Conservation (phyloP, 2,329 filamentous ascomycete genomes). For the Scleromitrula shiraiana region DNA sequence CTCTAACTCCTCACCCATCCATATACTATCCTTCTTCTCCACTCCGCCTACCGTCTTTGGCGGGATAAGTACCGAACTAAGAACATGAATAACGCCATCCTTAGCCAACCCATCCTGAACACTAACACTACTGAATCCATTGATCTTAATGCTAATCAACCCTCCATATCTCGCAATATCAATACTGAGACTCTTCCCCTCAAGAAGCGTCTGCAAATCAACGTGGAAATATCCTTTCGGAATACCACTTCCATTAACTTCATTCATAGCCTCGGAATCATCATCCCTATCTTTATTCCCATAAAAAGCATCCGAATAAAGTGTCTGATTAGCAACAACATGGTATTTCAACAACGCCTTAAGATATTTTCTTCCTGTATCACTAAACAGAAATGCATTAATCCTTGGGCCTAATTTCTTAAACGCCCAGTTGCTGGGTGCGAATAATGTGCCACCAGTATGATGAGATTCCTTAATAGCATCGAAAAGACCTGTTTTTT, state of each 20-base stretch:
- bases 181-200: constrained; percentile 57
- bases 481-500: constrained; percentile 63
- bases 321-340: constrained; percentile 61
- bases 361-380: constrained; percentile 66
- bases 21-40: constrained; percentile 42
- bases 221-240: constrained; percentile 43
- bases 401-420: constrained; percentile 59
- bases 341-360: constrained; percentile 74
- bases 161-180: constrained; percentile 64
- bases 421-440: constrained; percentile 77
- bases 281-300: constrained; percentile 31
- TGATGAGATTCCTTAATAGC: constrained; percentile 46
- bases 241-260: constrained; percentile 23
- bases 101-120: constrained; percentile 63
- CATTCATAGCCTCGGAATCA: constrained; percentile 19
- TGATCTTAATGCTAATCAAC: constrained; percentile 65
- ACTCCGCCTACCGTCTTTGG: constrained; percentile 39
- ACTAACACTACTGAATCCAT: constrained; percentile 59
- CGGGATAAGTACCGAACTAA: constrained; percentile 67
- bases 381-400: constrained; percentile 81
- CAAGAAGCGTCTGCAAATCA: constrained; percentile 66
- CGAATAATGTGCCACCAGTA: constrained; percentile 69
- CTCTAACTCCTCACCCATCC: constrained; percentile 42
- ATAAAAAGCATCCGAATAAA: constrained; percentile 82
- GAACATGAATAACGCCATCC: constrained; percentile 77